Percentiles rank a stretch among this genome's conserved stretches.
phyloP scores from a whole-genome alignment of 2,329 filamentous ascomycete genomes.

The Monilinia aucupariae region DNA sequence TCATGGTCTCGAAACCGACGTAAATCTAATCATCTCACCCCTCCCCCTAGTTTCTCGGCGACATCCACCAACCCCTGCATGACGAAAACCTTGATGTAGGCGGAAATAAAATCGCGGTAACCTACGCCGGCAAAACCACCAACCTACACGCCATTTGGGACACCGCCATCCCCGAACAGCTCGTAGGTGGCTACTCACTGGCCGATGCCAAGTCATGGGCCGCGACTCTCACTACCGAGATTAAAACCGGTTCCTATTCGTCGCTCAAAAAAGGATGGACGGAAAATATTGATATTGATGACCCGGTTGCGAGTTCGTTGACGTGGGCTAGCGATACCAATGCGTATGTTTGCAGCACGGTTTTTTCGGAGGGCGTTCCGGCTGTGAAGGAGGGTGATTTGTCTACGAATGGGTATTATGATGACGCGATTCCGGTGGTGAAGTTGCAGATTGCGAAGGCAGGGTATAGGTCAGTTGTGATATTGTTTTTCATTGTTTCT shows the following conservation, averaged over 20 bases:
- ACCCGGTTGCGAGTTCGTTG: slow-evolving; percentile 40
- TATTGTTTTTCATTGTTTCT: background rate
- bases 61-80: slow-evolving; percentile 65
- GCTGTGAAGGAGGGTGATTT: slow-evolving; percentile 53
- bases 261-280: slow-evolving; percentile 23
- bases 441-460: slow-evolving; percentile 62
- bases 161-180: slow-evolving; percentile 40
- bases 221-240: slow-evolving; percentile 48
- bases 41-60: slow-evolving; percentile 46
- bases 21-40: background rate
- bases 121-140: slow-evolving; percentile 48
- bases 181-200: slow-evolving; percentile 50
- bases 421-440: slow-evolving; percentile 55
- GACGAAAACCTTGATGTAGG: slow-evolving; percentile 59
- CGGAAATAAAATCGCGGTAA: slow-evolving; percentile 63
- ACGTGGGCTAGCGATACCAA: slow-evolving; percentile 62
- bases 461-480: slow-evolving; percentile 48
- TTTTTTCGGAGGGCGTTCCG: slow-evolving; percentile 57
- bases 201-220: slow-evolving; percentile 51
- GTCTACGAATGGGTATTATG: slow-evolving; percentile 53
- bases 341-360: slow-evolving; percentile 53
- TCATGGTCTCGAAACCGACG: slow-evolving; percentile 19
- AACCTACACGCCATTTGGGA: slow-evolving; percentile 68
- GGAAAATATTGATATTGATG: slow-evolving; percentile 19
- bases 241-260: slow-evolving; percentile 51